These are phyloP conservation scores for Fulvia fulva DNA, from an alignment of 2,329 filamentous ascomycete species.

Conservation along the genomic window DNA sequence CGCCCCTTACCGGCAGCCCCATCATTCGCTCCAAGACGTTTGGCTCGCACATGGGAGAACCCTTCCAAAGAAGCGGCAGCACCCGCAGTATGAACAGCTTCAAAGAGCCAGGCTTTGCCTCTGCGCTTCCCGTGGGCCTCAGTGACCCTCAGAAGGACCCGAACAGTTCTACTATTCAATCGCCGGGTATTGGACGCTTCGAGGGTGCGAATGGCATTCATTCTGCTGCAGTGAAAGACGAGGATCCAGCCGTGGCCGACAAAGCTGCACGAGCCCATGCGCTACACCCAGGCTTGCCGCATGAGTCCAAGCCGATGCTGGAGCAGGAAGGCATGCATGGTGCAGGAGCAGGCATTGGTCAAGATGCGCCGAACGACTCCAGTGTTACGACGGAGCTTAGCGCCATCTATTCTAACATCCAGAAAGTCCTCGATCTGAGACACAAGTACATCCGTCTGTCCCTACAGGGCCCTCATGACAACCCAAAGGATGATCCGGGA, in stretches of 20 bases:
- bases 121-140: constrained; percentile 34
- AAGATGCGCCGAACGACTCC: constrained; percentile 68
- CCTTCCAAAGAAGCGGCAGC: constrained; percentile 39
- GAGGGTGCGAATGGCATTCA: constrained; percentile 20
- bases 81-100: constrained; percentile 40
- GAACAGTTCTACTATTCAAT: constrained; percentile 28
- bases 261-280: constrained; percentile 47
- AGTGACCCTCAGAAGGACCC: constrained; percentile 33
- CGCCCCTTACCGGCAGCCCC: constrained; percentile 29
- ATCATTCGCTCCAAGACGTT: constrained; percentile 44
- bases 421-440: constrained; percentile 80
- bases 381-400: constrained; percentile 79
- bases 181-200: constrained; percentile 29
- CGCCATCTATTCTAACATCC: constrained; percentile 84
- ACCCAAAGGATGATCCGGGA: constrained; percentile 75
- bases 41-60: constrained; percentile 38
- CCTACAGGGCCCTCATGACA: constrained; percentile 74
- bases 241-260: constrained; percentile 44
- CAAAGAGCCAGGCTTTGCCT: constrained; percentile 26
- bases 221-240: not conserved
- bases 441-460: constrained; percentile 87
- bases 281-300: constrained; percentile 49
- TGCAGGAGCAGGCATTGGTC: constrained; percentile 55
- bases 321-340: constrained; percentile 55
- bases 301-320: constrained; percentile 54